Base-by-base conservation (phyloP, 31 red algal genomes). In the Pterothamnion heteromorphum region DNA sequence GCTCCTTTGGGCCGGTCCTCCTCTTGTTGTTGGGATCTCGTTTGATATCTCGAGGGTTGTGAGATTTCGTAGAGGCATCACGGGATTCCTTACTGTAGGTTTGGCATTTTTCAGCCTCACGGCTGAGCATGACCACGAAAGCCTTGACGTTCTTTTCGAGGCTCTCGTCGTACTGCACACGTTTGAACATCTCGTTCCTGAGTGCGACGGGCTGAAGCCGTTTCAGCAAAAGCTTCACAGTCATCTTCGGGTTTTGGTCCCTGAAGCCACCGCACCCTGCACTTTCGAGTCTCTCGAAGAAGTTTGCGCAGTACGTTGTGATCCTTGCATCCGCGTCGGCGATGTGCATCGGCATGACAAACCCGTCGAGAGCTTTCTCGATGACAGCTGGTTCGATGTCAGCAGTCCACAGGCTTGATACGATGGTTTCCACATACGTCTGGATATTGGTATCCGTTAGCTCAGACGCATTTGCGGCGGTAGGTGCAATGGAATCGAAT, bases 231-330 rank as follows among this genome's bases (percentile, higher is more conserved):
- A 94, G 36, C 3, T 44, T 3, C 3, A 91, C 28, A 21, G 86
- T 3, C 88, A 84, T 90, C 88, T 94, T 91, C 35, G 0, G 88
- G 30, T 94, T 94, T 26, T 91, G n/a, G 1, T 58, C 88, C 4
- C 36, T 44, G 44, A 94, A 91, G 26, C 32, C 35, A 41, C 93
- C 87, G 36, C 88, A 94, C 2, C 93, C 93, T 64, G 84, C 33
- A 3, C 88, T 26, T 36, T 94, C 93, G 9, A 94, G 88, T 18
- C 74, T 64, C 72, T 94, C 93, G 88, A 94, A 94, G 74, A 94
- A 94, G 74, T 94, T 76, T 4, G 88, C 57, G 36, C 88, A 94
- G 85, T 89, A 93, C 3, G 72, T 39, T 3, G 87, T 94, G n/a
- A 91, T 71, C 28, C 88, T 33, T 23, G 93, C 93, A 2, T 94